phyloP scores from a whole-genome alignment of 169 alveolate genomes.

The Plasmodium malariae region DNA sequence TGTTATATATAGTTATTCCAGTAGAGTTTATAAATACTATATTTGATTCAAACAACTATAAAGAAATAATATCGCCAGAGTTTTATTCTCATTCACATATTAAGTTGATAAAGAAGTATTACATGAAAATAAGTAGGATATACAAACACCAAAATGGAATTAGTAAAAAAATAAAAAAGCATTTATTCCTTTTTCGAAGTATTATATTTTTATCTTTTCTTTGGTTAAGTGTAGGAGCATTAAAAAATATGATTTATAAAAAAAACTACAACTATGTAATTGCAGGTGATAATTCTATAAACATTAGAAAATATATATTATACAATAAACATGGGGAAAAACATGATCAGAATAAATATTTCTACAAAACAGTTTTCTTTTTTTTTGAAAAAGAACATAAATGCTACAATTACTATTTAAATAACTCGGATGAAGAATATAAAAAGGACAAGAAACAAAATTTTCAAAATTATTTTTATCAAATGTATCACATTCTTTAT shows the following conservation, averaged over 20 bases:
- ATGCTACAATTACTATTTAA: slow-evolving; percentile 20
- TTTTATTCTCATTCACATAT: slow-evolving; percentile 67
- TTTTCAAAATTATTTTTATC: not conserved
- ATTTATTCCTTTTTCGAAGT: slow-evolving; percentile 53
- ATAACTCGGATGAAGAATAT: not conserved
- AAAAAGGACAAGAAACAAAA: not conserved
- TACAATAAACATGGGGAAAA: slow-evolving; percentile 15
- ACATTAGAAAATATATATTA: slow-evolving; percentile 31
- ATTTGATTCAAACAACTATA: slow-evolving; percentile 56
- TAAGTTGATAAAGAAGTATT: slow-evolving; percentile 44
- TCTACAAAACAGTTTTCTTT: slow-evolving; percentile 19
- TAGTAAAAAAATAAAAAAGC: slow-evolving; percentile 34
- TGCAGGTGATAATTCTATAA: slow-evolving; percentile 66
- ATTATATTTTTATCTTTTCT: slow-evolving; percentile 53
- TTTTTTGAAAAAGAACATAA: slow-evolving; percentile 29
- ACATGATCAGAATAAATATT: slow-evolving; percentile 3
- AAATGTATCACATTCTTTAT: slow-evolving; percentile 19
- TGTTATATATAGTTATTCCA: slow-evolving; percentile 66
- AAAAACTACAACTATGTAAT: slow-evolving; percentile 67
- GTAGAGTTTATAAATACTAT: slow-evolving; percentile 51
- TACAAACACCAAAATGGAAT: slow-evolving; percentile 36
- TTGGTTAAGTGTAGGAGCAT: slow-evolving; percentile 52
- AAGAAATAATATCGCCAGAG: slow-evolving; percentile 64
- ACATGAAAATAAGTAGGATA: slow-evolving; percentile 44
- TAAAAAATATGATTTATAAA: slow-evolving; percentile 57